Conservation (phyloP, 768 basidiomycete genomes). For the Termitomyces sp. region DNA sequence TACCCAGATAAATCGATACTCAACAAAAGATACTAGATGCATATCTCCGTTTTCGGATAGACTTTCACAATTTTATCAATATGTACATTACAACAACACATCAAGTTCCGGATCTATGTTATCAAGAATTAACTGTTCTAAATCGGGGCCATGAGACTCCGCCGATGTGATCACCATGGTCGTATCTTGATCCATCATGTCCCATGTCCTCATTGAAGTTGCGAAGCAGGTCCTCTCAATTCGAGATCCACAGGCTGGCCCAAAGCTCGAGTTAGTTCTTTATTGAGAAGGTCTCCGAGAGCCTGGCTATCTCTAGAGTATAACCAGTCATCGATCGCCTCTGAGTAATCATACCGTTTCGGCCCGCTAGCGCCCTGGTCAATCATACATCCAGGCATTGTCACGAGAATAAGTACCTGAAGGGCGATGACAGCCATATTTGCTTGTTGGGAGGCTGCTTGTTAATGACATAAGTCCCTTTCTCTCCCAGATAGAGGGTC, state of each 20-base stretch:
- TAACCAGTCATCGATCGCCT: slow-evolving; percentile 58
- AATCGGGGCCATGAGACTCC: neutral
- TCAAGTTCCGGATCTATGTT: neutral
- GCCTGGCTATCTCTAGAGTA: slow-evolving; percentile 65
- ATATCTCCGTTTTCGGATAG: neutral
- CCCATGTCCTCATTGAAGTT: slow-evolving; percentile 1
- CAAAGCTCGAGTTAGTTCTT: slow-evolving; percentile 50
- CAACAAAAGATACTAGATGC: neutral
- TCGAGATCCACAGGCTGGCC: slow-evolving; percentile 25
- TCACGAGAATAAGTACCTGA: slow-evolving; percentile 48
- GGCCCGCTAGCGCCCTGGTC: slow-evolving; percentile 58
- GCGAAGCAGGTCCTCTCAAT: slow-evolving; percentile 18
- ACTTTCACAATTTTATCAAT: slow-evolving; percentile 10
- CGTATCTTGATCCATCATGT: neutral
- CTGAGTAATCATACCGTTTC: slow-evolving; percentile 82
- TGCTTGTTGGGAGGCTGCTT: slow-evolving; percentile 98
- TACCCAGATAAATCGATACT: neutral
- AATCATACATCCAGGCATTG: neutral
- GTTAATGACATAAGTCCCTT: slow-evolving; percentile 93
- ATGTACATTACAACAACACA: slow-evolving; percentile 8
- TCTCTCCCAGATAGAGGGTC: slow-evolving; percentile 67
- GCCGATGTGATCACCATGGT: neutral
- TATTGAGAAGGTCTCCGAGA: slow-evolving; percentile 58
- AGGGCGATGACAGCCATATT: slow-evolving; percentile 91
- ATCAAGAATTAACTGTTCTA: neutral